These are phyloP conservation scores for Vigna hirtella DNA, from an alignment of 306 rosid genomes.

Conservation along the genomic window DNA sequence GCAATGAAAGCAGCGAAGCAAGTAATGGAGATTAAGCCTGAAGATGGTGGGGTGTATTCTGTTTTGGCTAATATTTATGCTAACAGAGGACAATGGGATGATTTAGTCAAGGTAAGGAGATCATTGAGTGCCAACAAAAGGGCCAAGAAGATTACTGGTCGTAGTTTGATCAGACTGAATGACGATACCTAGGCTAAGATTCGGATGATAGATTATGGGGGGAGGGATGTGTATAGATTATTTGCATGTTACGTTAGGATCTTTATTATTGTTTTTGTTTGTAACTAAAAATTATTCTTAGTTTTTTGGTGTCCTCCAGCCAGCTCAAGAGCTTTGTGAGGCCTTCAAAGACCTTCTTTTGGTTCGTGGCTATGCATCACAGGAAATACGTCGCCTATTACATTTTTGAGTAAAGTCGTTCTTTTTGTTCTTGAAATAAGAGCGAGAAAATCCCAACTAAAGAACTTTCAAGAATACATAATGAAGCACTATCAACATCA, in stretches of 20 bases:
- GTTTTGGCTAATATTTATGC: conserved; percentile 80
- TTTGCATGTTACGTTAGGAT: neutral
- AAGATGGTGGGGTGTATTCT: conserved; percentile 85
- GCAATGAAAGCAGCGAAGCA: conserved; percentile 75
- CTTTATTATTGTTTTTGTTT: neutral
- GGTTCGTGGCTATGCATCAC: neutral
- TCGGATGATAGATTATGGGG: neutral
- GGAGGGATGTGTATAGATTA: conserved; percentile 3
- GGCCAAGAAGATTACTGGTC: conserved; percentile 67
- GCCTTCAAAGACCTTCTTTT: neutral
- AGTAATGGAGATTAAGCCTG: conserved; percentile 73
- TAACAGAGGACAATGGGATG: conserved; percentile 68
- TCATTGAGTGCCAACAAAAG: conserved; percentile 54
- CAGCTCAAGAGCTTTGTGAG: neutral
- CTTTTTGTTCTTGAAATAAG: neutral
- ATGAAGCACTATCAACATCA: no score
- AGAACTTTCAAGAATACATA: no score
- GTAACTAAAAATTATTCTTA: neutral
- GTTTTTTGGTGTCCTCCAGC: neutral
- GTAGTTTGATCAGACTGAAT: conserved; percentile 58
- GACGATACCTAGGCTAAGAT: conserved; percentile 32
- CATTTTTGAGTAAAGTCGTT: no score
- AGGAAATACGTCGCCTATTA: neutral
- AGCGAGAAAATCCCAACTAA: no score
- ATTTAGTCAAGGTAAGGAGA: conserved; percentile 61